phyloP scores from a whole-genome alignment of 2,329 filamentous ascomycete species.

The Penicillium sp. region DNA sequence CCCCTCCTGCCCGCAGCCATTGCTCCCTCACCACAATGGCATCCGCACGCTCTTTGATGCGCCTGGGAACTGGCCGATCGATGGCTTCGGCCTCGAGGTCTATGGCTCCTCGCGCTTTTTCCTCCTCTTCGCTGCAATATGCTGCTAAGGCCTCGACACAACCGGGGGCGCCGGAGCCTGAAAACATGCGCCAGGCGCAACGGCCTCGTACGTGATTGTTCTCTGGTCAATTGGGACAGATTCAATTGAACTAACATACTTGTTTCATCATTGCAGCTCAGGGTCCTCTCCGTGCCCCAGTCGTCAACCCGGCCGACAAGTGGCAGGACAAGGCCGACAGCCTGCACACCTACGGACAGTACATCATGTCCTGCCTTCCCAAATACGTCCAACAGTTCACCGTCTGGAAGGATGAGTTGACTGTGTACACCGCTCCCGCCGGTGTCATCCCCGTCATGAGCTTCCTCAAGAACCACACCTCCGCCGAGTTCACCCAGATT shows the following conservation, averaged over 20 bases:
- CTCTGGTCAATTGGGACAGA: neutral
- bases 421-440: constrained; percentile 84
- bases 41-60: constrained; percentile 47
- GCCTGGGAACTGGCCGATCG: constrained; percentile 43
- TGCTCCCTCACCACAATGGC: constrained; percentile 41
- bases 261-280: constrained; percentile 35
- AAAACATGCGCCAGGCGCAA: constrained; percentile 67
- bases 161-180: constrained; percentile 59
- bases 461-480: constrained; percentile 97
- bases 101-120: constrained; percentile 38
- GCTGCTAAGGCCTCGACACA: constrained; percentile 52
- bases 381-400: constrained; percentile 99
- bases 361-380: constrained; percentile 92
- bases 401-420: constrained; percentile 98
- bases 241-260: constrained; percentile 18
- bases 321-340: constrained; percentile 82
- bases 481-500: constrained; percentile 93
- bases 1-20: constrained; percentile 27
- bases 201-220: constrained; percentile 47
- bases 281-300: constrained; percentile 70
- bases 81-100: constrained; percentile 37
- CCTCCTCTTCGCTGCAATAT: constrained; percentile 40
- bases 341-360: constrained; percentile 92
- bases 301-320: constrained; percentile 92
- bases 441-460: constrained; percentile 88